Conservation (phyloP, 768 basidiomycete species). For the Hortiboletus campestris region DNA sequence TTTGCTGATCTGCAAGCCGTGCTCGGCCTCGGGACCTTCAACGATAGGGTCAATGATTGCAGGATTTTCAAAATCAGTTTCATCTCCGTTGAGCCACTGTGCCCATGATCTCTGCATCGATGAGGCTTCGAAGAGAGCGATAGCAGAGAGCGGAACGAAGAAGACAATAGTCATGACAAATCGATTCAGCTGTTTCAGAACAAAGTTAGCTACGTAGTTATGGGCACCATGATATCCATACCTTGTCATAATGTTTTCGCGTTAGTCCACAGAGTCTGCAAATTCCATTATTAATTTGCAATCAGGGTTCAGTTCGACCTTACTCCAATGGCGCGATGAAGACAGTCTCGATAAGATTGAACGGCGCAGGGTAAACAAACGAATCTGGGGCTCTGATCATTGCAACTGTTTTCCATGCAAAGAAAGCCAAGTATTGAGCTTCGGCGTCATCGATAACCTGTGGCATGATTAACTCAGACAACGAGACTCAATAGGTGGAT, state of each 20-base stretch:
- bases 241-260: constrained; percentile 58
- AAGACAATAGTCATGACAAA: constrained; percentile 78
- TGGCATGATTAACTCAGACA: background rate
- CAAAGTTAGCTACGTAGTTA: constrained; percentile 1
- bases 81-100: constrained; percentile 62
- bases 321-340: constrained; percentile 87
- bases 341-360: constrained; percentile 82
- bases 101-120: constrained; percentile 59
- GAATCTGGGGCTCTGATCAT: constrained; percentile 87
- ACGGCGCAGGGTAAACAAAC: constrained; percentile 85
- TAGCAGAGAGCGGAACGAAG: constrained; percentile 69
- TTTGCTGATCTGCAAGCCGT: constrained; percentile 64
- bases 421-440: constrained; percentile 89
- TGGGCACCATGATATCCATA: constrained; percentile 14
- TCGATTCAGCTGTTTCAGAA: constrained; percentile 60
- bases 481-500: background rate
- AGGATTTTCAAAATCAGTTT: constrained; percentile 55
- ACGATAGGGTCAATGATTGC: constrained; percentile 58
- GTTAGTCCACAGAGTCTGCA: constrained; percentile 46
- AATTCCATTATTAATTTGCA: constrained; percentile 1
- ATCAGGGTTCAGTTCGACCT: constrained; percentile 27
- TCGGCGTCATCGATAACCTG: constrained; percentile 82
- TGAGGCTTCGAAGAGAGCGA: constrained; percentile 73
- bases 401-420: constrained; percentile 79
- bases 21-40: constrained; percentile 49